Base-by-base conservation (phyloP, 1,139 yeast genomes). In the Hemisphaericaspora xylanilytica region DNA sequence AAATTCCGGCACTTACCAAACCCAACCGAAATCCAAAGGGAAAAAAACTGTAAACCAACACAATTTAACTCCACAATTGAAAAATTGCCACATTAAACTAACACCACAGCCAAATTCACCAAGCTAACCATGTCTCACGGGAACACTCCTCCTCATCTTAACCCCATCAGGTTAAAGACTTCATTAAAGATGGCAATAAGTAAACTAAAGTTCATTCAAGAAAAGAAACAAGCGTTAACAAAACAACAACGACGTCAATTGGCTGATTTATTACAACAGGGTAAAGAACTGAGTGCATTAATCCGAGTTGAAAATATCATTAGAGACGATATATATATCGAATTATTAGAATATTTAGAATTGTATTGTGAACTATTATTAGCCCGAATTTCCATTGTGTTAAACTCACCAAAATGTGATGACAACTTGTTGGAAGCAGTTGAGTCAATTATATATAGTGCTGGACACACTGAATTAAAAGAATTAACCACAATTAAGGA, bases 251-350 rank as follows among this genome's bases (percentile, higher is more conserved):
- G 96, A 44, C 70, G 96, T 43, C 70, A 69, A 61, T 70, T 85
- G 65, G 95, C 96, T 1, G 89, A 84, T 38, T 64, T 88, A 17
- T 65, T 89, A 38, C 67, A 73, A 5, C 73, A 69, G 35, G 89
- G 90, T 5, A 87, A 86, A 55, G 92, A 87, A 48, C 81, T 84
- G 40, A 85, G 90, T 52, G 96, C 96, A 15, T 75, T 77, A 43
- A 88, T 89, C 43, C 66, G 95, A 38, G 95, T 88, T 3, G 96
- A 89, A 51, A 85, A 86, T 52, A 78, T 89, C 42, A 86, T 90
- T 20, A 75, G 92, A 26, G 95, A 87, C 51, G 97, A 90, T 55
- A 79, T 87, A 34, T 80, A 84, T 53, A 78, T 86, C 16, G 97
- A 90, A 59, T 65, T 90, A 16, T 69, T 88, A 41, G 97, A 90